These are phyloP conservation scores for Colletotrichum acutatum DNA, from an alignment of 2,329 filamentous ascomycete species.

Conservation along the genomic window DNA sequence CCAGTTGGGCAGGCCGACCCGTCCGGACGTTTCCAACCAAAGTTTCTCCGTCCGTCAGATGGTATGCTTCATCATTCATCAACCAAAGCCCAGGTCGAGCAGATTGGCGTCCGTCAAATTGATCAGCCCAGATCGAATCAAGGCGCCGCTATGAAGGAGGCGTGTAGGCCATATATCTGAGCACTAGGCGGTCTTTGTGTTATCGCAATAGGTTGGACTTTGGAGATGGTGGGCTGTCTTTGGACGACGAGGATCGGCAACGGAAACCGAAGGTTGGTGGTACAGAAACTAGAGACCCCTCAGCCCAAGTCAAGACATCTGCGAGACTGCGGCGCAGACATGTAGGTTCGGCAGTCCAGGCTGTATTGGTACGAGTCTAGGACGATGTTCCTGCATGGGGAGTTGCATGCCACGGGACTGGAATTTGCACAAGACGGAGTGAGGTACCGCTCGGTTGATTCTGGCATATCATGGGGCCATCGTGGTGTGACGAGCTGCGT, in stretches of 20 bases:
- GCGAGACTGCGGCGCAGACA: slow-evolving; percentile 27
- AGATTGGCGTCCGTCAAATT: slow-evolving; percentile 5
- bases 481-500: slow-evolving; percentile 16
- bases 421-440: background rate
- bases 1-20: slow-evolving; percentile 9
- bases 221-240: slow-evolving; percentile 22
- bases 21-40: slow-evolving; percentile 10
- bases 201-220: background rate
- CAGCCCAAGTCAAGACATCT: slow-evolving; percentile 2
- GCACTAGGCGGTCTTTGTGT: background rate
- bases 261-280: slow-evolving; percentile 22
- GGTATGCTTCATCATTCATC: background rate
- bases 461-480: slow-evolving; percentile 19
- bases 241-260: slow-evolving; percentile 19
- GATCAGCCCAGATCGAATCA: slow-evolving; percentile 14
- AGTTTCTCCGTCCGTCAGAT: slow-evolving; percentile 4
- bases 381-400: slow-evolving; percentile 24
- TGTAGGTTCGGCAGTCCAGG: slow-evolving; percentile 19
- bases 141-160: slow-evolving; percentile 1
- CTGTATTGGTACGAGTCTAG: background rate
- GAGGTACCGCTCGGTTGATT: slow-evolving; percentile 10
- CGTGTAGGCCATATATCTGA: background rate
- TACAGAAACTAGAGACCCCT: slow-evolving; percentile 15
- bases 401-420: background rate
- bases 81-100: background rate